Conservation (phyloP, 1,284 basidiomycete species). For the Sanghuangporus baumii region DNA sequence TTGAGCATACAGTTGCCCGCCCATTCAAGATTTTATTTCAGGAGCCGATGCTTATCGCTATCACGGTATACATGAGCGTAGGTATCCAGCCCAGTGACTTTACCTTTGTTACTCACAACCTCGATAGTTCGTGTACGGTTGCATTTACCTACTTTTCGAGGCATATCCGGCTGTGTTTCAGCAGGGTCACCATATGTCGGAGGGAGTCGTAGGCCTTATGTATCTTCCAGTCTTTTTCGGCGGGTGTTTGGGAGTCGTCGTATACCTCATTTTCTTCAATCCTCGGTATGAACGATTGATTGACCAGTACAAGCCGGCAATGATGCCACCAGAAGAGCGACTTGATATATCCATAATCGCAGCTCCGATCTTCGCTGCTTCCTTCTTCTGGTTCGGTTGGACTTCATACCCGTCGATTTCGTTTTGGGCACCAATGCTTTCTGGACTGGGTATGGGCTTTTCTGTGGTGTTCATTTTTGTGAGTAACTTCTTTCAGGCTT, state of each 20-base stretch:
- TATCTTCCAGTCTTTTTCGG: conserved; percentile 54
- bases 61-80: conserved; percentile 43
- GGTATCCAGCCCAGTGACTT: conserved; percentile 13
- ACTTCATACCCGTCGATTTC: conserved; percentile 49
- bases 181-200: conserved; percentile 44
- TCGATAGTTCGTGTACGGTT: conserved; percentile 36
- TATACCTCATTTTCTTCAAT: conserved; percentile 48
- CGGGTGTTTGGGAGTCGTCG: conserved; percentile 38
- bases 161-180: conserved; percentile 56
- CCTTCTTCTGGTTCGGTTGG: conserved; percentile 70
- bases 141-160: conserved; percentile 42
- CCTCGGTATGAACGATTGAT: conserved; percentile 45
- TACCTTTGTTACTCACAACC: not conserved
- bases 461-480: conserved; percentile 56
- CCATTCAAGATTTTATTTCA: conserved; percentile 37
- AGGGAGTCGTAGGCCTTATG: conserved; percentile 44
- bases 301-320: conserved; percentile 40
- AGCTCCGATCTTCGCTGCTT: conserved; percentile 48
- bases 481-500: conserved; percentile 24
- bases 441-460: conserved; percentile 47
- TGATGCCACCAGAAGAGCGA: conserved; percentile 64
- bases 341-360: conserved; percentile 50
- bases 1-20: conserved; percentile 31
- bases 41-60: conserved; percentile 42
- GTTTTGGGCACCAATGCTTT: conserved; percentile 52